Evolutionary conservation across 2,329 filamentous ascomycete genomes (phyloP).

Genomic region (Tolypocladium capitatum): DNA sequence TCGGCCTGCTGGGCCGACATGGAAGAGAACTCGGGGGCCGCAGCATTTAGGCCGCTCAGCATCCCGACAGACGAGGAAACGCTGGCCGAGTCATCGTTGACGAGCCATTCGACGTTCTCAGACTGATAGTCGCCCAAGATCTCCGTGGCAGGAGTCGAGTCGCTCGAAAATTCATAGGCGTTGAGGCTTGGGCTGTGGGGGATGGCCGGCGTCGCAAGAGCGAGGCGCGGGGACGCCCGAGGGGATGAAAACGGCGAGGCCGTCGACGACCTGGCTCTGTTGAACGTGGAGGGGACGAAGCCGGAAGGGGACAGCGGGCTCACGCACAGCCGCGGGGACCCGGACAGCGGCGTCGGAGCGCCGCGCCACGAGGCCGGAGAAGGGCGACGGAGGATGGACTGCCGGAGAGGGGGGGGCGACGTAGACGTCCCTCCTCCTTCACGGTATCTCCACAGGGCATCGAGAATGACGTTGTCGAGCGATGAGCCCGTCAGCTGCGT

Average conservation of each 20-base stretch:
- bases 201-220: slow-evolving; percentile 77
- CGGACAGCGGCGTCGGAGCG: slow-evolving; percentile 65
- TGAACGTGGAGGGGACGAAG: slow-evolving; percentile 64
- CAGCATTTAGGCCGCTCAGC: slow-evolving; percentile 60
- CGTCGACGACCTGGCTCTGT: slow-evolving; percentile 60
- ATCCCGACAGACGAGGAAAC: slow-evolving; percentile 61
- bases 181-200: slow-evolving; percentile 90
- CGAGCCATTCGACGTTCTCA: slow-evolving; percentile 94
- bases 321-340: slow-evolving; percentile 69
- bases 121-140: slow-evolving; percentile 83
- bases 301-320: slow-evolving; percentile 77
- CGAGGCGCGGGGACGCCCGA: slow-evolving; percentile 79
- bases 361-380: slow-evolving; percentile 92
- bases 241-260: slow-evolving; percentile 90
- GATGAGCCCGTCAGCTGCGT: slow-evolving; percentile 61
- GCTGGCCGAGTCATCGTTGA: slow-evolving; percentile 75
- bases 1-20: slow-evolving; percentile 56
- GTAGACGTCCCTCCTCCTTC: slow-evolving; percentile 49
- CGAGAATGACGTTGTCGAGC: slow-evolving; percentile 81
- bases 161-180: slow-evolving; percentile 84
- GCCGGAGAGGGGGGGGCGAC: slow-evolving; percentile 74
- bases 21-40: slow-evolving; percentile 63
- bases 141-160: slow-evolving; percentile 67
- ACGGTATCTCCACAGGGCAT: slow-evolving; percentile 78
- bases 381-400: slow-evolving; percentile 77